Base-by-base conservation (phyloP, 768 basidiomycete species). In the Hortiboletus campestris region DNA sequence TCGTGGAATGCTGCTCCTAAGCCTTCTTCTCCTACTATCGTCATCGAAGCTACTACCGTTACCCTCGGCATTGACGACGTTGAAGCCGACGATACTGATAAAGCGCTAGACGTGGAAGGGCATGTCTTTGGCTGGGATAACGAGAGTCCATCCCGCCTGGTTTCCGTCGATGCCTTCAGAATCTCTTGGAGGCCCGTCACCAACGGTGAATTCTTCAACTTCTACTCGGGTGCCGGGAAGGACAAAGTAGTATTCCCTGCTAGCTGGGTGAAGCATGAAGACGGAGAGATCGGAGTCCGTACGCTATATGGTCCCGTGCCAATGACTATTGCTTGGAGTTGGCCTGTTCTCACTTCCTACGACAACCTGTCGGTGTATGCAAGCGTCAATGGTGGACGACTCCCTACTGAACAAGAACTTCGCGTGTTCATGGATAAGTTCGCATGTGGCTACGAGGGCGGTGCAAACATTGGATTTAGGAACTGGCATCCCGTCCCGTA, bases 71-170 rank as follows among this genome's bases (percentile, higher is more conserved):
- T 94, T 61, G 81, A 96, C 60, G 96, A 99, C 64, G 57, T 67
- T 28, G 96, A 98, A 70, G 73, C 68, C 0, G 82, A 89, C 8
- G 94, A 98, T 66, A 61, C 58, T 0, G 57, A 59, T 3, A 67
- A 71, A 17, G 63, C 72, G 3, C 63, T 69, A 0, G 77, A 81
- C 22, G 68, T 81, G 42, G 67, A 72, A 17, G 73, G 72, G 9
- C 87, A 95, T 64, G 83, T 86, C 53, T 93, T 91, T 70, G 94
- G 94, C 0, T 94, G 96, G 97, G 97, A 99, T 68, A 94, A 93
- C 63, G 97, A 99, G 73, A 78, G 86, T 61, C 92, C 94, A 2
- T 75, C 76, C 59, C 75, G 85, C 22, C 67, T 64, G 14, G 82
- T 86, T n/a, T 60, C 78, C 0, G 85, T 97, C 32, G 76, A 73